These are phyloP conservation scores for Pholiota microspora DNA, from an alignment of 768 basidiomycete species.

Conservation along the genomic window DNA sequence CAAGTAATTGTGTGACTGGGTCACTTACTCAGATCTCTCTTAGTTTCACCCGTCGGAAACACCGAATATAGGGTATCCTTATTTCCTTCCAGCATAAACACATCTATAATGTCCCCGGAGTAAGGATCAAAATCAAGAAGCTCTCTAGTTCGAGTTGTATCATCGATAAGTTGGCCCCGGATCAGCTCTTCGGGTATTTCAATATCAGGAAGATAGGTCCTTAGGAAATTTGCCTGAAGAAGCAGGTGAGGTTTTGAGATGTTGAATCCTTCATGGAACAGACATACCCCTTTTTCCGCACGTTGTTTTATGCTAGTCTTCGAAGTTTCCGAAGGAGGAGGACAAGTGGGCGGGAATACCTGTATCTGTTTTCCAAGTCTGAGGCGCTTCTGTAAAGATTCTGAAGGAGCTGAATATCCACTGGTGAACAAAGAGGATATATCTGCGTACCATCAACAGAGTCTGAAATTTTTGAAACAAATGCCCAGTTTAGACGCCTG, in stretches of 20 bases:
- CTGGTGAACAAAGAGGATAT: too few species aligned
- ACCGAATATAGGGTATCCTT: constrained; percentile 34
- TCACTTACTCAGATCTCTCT: constrained; percentile 58
- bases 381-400: constrained; percentile 1
- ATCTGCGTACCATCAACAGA: neutral
- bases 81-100: constrained; percentile 25
- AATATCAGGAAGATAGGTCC: constrained; percentile 68
- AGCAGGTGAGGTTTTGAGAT: too few species aligned
- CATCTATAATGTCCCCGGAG: constrained; percentile 50
- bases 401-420: constrained; percentile 7
- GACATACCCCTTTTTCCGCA: constrained; percentile 65
- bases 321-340: constrained; percentile 28
- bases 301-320: constrained; percentile 41
- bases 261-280: too few species aligned
- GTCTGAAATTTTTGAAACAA: constrained; percentile 21
- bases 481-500: constrained; percentile 54
- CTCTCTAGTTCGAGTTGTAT: constrained; percentile 33
- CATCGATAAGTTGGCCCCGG: constrained; percentile 49
- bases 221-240: constrained; percentile 66
- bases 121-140: constrained; percentile 54
- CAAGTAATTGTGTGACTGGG: neutral
- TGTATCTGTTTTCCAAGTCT: constrained; percentile 29
- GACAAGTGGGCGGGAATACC: constrained; percentile 60
- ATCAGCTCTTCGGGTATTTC: constrained; percentile 73
- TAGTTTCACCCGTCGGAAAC: constrained; percentile 66